A percentile compares a stretch with the other conserved stretches of the same genome.
phyloP scores from a whole-genome alignment of 352 stramenopile species.

The Phytophthora colocasiae region DNA sequence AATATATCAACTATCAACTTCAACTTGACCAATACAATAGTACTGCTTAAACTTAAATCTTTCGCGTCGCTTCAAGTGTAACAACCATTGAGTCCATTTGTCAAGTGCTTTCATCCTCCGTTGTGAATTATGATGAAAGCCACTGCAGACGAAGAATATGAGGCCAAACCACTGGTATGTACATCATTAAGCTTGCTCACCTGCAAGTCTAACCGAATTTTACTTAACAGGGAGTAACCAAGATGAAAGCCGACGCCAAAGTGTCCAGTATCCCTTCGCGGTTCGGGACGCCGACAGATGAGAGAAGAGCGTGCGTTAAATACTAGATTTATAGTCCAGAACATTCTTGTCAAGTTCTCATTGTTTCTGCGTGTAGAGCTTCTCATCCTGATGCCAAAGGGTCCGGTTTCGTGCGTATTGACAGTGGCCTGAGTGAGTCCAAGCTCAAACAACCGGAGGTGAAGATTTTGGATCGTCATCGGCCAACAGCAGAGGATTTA shows the following conservation, averaged over 20 bases:
- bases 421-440: slow-evolving; percentile 63
- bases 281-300: slow-evolving; percentile 33
- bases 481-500: slow-evolving; percentile 22
- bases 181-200: background rate
- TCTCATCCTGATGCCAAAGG: slow-evolving; percentile 30
- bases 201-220: background rate
- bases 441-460: slow-evolving; percentile 78
- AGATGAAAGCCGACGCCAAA: slow-evolving; percentile 30
- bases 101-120: background rate
- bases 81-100: slow-evolving; percentile 2
- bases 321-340: too few species aligned
- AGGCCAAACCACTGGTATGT: slow-evolving; percentile 28
- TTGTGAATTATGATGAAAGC: slow-evolving; percentile 36
- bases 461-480: slow-evolving; percentile 57
- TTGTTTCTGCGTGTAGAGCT: slow-evolving; percentile 14
- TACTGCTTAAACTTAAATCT: slow-evolving; percentile 23
- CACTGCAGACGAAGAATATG: slow-evolving; percentile 29
- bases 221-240: slow-evolving; percentile 14
- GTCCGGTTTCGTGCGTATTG: slow-evolving; percentile 1
- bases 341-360: background rate
- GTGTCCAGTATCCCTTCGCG: slow-evolving; percentile 16
- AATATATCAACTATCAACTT: slow-evolving; percentile 26
- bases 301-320: slow-evolving; percentile 42
- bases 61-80: slow-evolving; percentile 35
- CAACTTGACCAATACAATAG: slow-evolving; percentile 25